Conservation (phyloP, 345 rosid species). For the Citrus glauca region DNA sequence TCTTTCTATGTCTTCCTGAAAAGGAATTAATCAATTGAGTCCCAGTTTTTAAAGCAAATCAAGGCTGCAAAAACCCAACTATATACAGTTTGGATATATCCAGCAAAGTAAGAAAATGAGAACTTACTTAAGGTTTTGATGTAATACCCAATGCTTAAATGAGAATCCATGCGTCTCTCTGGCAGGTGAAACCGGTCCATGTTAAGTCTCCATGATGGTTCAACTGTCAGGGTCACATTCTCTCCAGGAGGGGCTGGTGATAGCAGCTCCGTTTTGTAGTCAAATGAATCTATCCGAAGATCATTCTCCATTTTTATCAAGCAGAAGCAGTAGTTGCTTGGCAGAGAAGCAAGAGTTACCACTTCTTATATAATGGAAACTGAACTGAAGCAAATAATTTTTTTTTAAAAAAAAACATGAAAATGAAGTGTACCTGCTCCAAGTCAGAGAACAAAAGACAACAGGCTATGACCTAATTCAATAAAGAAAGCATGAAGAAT, state of each 20-base stretch:
- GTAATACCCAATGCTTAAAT: conserved; percentile 12
- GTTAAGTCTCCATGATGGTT: conserved; percentile 44
- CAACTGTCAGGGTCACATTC: neutral
- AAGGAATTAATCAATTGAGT: neutral
- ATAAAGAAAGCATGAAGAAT: conserved; percentile 20
- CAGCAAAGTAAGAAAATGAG: neutral
- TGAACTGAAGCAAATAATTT: no score
- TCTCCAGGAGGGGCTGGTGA: conserved; percentile 34
- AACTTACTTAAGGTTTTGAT: conserved; percentile 23
- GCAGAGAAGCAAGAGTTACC: neutral
- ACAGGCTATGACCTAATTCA: neutral
- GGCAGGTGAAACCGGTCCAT: conserved; percentile 38
- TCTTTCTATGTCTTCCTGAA: conserved; percentile 28
- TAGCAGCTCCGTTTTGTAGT: conserved; percentile 43
- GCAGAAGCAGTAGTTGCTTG: neutral
- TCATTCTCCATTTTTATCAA: conserved; percentile 16
- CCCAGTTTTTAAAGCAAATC: neutral
- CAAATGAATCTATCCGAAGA: conserved; percentile 33
- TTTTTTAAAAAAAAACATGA: neutral
- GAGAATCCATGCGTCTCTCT: conserved; percentile 18
- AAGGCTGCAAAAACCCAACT: neutral
- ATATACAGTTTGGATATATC: neutral
- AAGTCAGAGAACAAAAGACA: neutral
- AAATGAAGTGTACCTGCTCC: conserved; percentile 10
- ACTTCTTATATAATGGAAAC: conserved; percentile 2